A percentile compares a stretch with the other conserved stretches of the same genome.
Evolutionary conservation across 2,329 filamentous ascomycete species (phyloP).

Genomic region (Knoxdaviesia capensis): DNA sequence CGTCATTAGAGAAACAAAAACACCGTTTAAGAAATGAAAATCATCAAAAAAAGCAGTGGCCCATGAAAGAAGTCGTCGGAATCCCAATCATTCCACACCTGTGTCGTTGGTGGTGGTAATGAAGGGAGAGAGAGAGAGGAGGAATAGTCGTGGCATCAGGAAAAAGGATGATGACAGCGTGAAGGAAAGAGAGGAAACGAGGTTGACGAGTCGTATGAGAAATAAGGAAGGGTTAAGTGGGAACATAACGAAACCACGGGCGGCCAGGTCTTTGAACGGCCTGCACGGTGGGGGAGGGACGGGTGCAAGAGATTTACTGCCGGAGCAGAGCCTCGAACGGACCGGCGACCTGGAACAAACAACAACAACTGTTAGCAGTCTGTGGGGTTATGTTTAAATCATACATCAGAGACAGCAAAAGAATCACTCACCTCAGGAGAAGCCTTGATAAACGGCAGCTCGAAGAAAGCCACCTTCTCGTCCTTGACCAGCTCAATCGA

Average conservation of each 20-base stretch:
- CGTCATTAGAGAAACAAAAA: neutral
- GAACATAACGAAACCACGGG: neutral
- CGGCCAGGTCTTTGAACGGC: neutral
- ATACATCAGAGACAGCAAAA: neutral
- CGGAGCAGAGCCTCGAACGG: conserved; percentile 12
- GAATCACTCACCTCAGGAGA: conserved; percentile 51
- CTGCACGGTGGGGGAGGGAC: neutral
- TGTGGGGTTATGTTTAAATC: neutral
- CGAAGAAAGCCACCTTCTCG: conserved; percentile 78
- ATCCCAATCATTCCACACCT: neutral
- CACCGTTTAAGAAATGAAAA: neutral
- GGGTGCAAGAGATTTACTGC: neutral
- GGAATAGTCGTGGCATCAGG: too few relatives aligned
- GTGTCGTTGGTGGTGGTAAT: neutral
- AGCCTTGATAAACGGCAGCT: conserved; percentile 77
- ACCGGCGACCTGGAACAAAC: conserved; percentile 10
- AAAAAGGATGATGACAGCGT: neutral
- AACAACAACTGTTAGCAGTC: neutral
- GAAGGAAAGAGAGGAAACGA: neutral
- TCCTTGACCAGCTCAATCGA: conserved; percentile 83
- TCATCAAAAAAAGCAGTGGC: neutral
- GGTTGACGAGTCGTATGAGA: neutral
- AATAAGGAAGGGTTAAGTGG: neutral
- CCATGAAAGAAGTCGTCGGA: neutral
- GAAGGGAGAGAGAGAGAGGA: neutral